Evolutionary conservation across 768 basidiomycete species (phyloP).

Genomic region (Podaxis carcinomalis): DNA sequence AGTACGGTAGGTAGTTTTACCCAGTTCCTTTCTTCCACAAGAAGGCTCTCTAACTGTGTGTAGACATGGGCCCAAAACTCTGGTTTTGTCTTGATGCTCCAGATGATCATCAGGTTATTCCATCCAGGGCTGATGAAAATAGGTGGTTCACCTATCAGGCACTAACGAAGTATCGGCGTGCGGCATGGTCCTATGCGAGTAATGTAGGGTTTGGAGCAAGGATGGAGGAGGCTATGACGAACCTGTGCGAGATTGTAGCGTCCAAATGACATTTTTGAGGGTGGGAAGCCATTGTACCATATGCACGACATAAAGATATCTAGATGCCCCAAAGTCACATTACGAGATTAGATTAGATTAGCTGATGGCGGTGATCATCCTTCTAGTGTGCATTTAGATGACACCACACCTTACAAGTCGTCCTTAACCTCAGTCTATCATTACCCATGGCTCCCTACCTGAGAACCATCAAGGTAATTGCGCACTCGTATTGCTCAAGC

Average conservation of each 20-base stretch:
- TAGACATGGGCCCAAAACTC: constrained; percentile 81
- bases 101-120: neutral
- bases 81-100: constrained; percentile 61
- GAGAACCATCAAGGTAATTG: constrained; percentile 55
- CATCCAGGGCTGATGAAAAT: neutral
- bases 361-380: constrained; percentile 1
- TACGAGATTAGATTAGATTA: constrained; percentile 24
- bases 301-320: neutral
- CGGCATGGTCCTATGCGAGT: constrained; percentile 46
- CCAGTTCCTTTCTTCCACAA: constrained; percentile 75
- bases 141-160: constrained; percentile 40
- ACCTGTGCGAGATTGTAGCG: neutral
- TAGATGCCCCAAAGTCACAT: neutral
- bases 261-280: neutral
- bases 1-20: constrained; percentile 30
- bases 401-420: neutral
- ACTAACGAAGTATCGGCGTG: constrained; percentile 80
- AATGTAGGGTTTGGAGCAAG: neutral
- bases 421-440: constrained; percentile 12
- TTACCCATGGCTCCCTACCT: constrained; percentile 70
- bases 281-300: neutral
- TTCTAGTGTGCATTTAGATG: neutral
- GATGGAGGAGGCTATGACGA: neutral
- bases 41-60: constrained; percentile 53
- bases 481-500: neutral